Evolutionary conservation across 441 rosid species (phyloP).

Genomic region (Lepidium campestre): DNA sequence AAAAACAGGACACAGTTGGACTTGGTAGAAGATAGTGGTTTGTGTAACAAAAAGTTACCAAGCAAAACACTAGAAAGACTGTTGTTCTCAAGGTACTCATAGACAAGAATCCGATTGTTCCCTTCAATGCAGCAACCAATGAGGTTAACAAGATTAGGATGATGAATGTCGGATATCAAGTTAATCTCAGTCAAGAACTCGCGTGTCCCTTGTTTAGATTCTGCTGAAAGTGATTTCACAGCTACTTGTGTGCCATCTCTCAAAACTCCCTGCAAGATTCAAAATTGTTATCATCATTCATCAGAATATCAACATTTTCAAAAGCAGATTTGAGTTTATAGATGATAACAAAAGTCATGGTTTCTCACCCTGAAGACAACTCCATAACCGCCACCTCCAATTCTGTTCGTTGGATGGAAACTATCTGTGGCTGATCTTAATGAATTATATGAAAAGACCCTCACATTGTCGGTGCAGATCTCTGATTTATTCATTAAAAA

Average conservation of each 20-base stretch:
- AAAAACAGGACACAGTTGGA: background rate
- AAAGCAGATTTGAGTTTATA: background rate
- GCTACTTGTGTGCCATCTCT: constrained; percentile 64
- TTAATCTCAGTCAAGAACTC: constrained; percentile 82
- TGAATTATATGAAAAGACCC: constrained; percentile 63
- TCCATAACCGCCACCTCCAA: constrained; percentile 93
- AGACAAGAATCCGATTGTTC: constrained; percentile 61
- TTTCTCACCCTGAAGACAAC: constrained; percentile 73
- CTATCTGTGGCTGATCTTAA: constrained; percentile 68
- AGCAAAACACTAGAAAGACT: constrained; percentile 68
- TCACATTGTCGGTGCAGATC: constrained; percentile 59
- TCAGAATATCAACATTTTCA: background rate
- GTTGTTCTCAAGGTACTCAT: constrained; percentile 74
- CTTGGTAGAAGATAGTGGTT: background rate
- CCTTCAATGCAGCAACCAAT: constrained; percentile 79
- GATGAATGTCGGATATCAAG: constrained; percentile 63
- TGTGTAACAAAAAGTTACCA: constrained; percentile 32
- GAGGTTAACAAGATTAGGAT: constrained; percentile 85
- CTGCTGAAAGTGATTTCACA: constrained; percentile 74
- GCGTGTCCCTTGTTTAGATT: constrained; percentile 76
- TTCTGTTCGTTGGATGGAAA: constrained; percentile 74
- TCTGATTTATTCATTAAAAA: constrained; percentile 31
- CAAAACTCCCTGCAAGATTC: constrained; percentile 53
- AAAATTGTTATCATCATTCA: background rate
- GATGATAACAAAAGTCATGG: background rate